A percentile compares a stretch with the other conserved stretches of the same genome.
Conservation (phyloP, 768 basidiomycete species). For the Serendipita sp. region DNA sequence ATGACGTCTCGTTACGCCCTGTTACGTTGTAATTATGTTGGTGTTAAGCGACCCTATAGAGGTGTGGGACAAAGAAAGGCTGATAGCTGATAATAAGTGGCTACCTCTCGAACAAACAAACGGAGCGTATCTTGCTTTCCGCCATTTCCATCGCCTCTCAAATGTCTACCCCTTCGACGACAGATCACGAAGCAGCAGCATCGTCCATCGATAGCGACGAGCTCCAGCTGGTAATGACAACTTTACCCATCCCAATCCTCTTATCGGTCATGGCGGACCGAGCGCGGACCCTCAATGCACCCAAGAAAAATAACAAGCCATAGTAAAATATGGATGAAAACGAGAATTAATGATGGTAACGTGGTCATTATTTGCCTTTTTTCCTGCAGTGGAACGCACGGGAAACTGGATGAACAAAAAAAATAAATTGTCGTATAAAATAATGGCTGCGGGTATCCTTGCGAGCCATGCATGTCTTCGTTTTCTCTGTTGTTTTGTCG, state of each 20-base stretch:
- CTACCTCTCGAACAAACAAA: neutral
- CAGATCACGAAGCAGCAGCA: constrained; percentile 15
- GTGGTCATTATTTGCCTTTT: constrained; percentile 16
- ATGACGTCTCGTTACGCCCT: too few relatives aligned
- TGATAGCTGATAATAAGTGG: neutral
- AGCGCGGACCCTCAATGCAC: constrained; percentile 14
- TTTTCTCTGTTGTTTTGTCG: neutral
- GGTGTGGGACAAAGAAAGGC: neutral
- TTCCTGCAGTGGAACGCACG: constrained; percentile 57
- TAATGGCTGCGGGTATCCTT: constrained; percentile 87
- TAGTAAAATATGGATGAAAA: too few relatives aligned
- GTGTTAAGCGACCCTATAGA: neutral
- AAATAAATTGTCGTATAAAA: constrained; percentile 23
- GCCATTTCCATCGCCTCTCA: neutral
- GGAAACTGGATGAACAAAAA: constrained; percentile 15
- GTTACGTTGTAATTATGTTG: too few relatives aligned
- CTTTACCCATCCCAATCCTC: neutral
- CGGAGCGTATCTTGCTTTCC: neutral
- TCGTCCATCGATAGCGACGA: constrained; percentile 28
- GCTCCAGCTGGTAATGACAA: constrained; percentile 38
- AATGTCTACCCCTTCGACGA: neutral
- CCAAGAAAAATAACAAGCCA: neutral
- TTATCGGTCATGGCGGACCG: constrained; percentile 18
- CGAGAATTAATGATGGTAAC: neutral
- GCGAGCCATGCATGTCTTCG: constrained; percentile 17